phyloP scores from a whole-genome alignment of 2,329 filamentous ascomycete genomes.

The Penicillium aurantiogriseum region DNA sequence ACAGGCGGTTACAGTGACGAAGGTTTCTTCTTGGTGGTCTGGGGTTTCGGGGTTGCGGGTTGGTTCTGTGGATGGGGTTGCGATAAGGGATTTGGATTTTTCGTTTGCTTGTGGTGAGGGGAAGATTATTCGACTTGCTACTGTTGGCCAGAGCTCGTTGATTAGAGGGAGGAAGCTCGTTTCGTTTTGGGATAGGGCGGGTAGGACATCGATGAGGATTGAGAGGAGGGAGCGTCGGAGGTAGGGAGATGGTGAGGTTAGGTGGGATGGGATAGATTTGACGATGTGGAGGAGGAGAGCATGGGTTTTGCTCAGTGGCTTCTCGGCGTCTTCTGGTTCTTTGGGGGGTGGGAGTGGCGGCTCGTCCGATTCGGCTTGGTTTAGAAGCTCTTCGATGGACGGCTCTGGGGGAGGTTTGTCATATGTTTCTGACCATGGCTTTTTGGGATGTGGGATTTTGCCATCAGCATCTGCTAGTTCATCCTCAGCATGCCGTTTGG shows the following conservation, averaged over 20 bases:
- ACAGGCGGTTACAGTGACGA: slow-evolving; percentile 66
- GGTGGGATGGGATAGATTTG: slow-evolving; percentile 80
- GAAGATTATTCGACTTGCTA: slow-evolving; percentile 46
- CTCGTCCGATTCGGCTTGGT: slow-evolving; percentile 36
- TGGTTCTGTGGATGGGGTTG: slow-evolving; percentile 43
- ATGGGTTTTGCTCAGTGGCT: slow-evolving; percentile 73
- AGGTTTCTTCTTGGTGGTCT: slow-evolving; percentile 41
- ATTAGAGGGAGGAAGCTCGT: slow-evolving; percentile 83
- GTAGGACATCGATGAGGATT: slow-evolving; percentile 70
- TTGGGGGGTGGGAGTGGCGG: slow-evolving; percentile 36
- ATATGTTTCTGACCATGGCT: slow-evolving; percentile 35
- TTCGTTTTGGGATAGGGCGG: slow-evolving; percentile 71
- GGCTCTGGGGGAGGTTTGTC: slow-evolving; percentile 25
- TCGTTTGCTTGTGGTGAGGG: slow-evolving; percentile 56
- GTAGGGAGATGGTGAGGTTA: slow-evolving; percentile 77
- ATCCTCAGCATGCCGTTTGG: slow-evolving; percentile 28
- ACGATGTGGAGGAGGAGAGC: slow-evolving; percentile 78
- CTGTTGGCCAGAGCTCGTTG: slow-evolving; percentile 85
- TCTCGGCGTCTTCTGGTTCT: slow-evolving; percentile 55
- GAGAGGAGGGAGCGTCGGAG: slow-evolving; percentile 76
- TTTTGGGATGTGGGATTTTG: slow-evolving; percentile 30
- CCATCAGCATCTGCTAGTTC: slow-evolving; percentile 26
- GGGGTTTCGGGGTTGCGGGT: slow-evolving; percentile 48
- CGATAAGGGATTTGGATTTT: slow-evolving; percentile 38
- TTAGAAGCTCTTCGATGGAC: slow-evolving; percentile 35